Evolutionary conservation across 257 asterid species (phyloP), one percentile per base, ranked within the genome.

Genomic region (Ilex aquifolium): DNA sequence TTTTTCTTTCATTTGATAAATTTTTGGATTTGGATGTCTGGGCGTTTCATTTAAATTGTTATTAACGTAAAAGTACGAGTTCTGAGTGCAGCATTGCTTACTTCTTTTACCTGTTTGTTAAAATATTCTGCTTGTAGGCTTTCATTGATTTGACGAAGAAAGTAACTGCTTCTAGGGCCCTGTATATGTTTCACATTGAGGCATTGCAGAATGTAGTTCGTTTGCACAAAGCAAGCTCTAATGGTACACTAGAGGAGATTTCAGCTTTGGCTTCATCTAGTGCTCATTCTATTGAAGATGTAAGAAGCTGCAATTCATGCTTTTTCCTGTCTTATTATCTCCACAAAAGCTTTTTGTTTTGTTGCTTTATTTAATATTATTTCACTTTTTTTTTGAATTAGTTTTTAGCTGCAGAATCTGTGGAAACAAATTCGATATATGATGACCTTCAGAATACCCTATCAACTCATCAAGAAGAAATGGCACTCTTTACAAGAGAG

Each of bases 141-240:
- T 70, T 83, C 65, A 58, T 62, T 68, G 92, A 83, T 53, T 70
- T 90, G 44, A 85, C 80, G 82, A 80, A 66, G 66, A 85, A 82
- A 71, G 72, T 84, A 54, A 73, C 66, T 64, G 65, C 77, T 61
- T 85, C 95, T 27, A 82, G 80, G 79, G 72, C 76, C 31, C 72
- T 80, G 72, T 85, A 75, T 76, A 53, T 79, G 52, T 87, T 95
- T 65, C 91, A 90, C 71, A 73, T 87, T 69, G 97, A 87, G 88
- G 90, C 87, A 56, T 62, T 87, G 69, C 92, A 85, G 72, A 80
- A 85, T 78, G 85, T 87, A 66, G 91, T 77, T 71, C 76, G 83
- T 65, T 75, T 89, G 72, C 90, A 90, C 68, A 87, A 89, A 73
- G 83, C 87, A 57, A 76, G 78, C 69, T 79, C 74, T 27, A 80